Base-by-base conservation (phyloP, 2,329 filamentous ascomycete genomes). In the Aspergillus ochraceoroseus region DNA sequence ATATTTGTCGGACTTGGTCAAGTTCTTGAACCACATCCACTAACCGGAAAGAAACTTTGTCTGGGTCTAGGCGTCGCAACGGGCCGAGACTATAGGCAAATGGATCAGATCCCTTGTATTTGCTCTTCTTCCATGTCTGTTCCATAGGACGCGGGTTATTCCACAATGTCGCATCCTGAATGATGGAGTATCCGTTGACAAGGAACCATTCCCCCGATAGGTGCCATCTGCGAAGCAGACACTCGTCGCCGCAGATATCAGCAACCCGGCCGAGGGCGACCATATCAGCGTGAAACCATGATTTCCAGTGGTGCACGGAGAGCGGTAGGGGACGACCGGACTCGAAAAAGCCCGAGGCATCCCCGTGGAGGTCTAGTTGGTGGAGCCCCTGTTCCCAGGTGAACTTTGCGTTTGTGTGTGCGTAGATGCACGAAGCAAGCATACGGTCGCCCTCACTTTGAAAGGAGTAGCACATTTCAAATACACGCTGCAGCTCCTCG, bases 291-390 rank as follows among this genome's bases (percentile, higher is more conserved):
- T 43, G 32, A 19, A 46, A 51, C 48, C 48, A 51, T 3, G 48
- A 49, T 23, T 44, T 51, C 49, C 43, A 53, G 19, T 49, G 44
- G 15, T 50, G 47, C 11, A 50, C 23, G 0, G 47, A 50, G 52
- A 77, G 55, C 0, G 73, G 70, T 14, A 65, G 58, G 8, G 41
- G 39, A 13, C 66, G 56, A 0, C 75, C 74, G 5, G 70, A 70
- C 56, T 80, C 76, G 57, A 75, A 80, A 51, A 78, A 76, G 0
- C 76, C 76, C 6, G 70, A 69, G 14, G 70, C 53, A 44, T 79
- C 75, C 17, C 66, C 67, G 4, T 55, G 59, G 36, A 77, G 59
- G 51, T 79, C 76, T 41, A 77, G 63, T 57, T 79, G 76, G 53
- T 75, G 69, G 8, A 80, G 64, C 2, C 68, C 71, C 0, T 63